phyloP scores from a whole-genome alignment of 1,139 yeast species.

The Pneumocystis wakefieldiae region DNA sequence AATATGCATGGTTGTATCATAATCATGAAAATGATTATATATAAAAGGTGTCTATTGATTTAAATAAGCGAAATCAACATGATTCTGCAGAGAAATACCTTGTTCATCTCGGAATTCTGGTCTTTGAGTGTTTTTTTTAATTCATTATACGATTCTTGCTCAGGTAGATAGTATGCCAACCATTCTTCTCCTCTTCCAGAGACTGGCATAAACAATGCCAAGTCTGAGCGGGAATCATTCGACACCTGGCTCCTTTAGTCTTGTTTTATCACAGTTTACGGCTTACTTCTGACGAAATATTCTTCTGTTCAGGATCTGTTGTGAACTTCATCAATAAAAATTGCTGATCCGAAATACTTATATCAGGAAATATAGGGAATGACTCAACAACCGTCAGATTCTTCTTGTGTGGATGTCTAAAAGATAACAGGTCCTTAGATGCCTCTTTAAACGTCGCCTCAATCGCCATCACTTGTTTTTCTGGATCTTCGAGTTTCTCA shows the following conservation, averaged over 20 bases:
- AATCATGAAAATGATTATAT: conserved; percentile 59
- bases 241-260: conserved; percentile 6
- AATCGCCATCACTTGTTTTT: conserved; percentile 47
- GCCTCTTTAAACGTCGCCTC: conserved; percentile 62
- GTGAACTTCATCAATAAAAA: conserved; percentile 57
- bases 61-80: not conserved
- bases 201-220: conserved; percentile 20
- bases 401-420: conserved; percentile 68
- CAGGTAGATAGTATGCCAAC: conserved; percentile 13
- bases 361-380: conserved; percentile 78
- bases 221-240: conserved; percentile 13
- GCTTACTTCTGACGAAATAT: conserved; percentile 4
- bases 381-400: conserved; percentile 58
- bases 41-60: conserved; percentile 28
- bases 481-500: conserved; percentile 33
- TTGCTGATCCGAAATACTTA: conserved; percentile 69
- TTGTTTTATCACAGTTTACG: not conserved
- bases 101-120: conserved; percentile 26
- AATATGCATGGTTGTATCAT: conserved; percentile 45
- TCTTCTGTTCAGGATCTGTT: conserved; percentile 38
- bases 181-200: conserved; percentile 12
- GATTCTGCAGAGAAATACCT: conserved; percentile 27
- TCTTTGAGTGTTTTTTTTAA: conserved; percentile 26
- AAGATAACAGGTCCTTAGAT: conserved; percentile 28
- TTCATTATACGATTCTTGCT: conserved; percentile 8